Percentiles rank a stretch among this genome's conserved stretches.
Evolutionary conservation across 2,329 filamentous ascomycete genomes (phyloP).

Genomic region (Colletotrichum neosansevieriae): DNA sequence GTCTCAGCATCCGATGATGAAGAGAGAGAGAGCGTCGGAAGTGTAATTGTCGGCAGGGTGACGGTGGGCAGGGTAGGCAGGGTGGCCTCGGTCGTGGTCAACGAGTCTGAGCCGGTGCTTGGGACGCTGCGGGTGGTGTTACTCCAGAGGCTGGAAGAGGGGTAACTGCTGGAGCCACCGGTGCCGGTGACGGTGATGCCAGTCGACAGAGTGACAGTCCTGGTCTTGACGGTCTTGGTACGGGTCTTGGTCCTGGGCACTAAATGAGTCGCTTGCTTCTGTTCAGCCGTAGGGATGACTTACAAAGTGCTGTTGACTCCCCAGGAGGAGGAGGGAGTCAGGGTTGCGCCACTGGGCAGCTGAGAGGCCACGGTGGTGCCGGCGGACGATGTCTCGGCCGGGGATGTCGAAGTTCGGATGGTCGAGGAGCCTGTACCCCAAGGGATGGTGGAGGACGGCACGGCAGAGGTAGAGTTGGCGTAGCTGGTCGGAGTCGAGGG

Average conservation of each 20-base stretch:
- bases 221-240: not conserved
- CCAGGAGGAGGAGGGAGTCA: constrained; percentile 13
- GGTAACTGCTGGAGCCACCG: constrained; percentile 8
- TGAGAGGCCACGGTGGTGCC: constrained; percentile 16
- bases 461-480: constrained; percentile 16
- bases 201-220: not conserved
- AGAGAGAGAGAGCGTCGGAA: not conserved
- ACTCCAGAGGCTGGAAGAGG: constrained; percentile 21
- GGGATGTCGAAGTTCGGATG: not conserved
- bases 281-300: not conserved
- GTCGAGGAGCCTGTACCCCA: constrained; percentile 7
- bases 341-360: constrained; percentile 25
- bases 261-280: not conserved
- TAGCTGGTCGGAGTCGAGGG: not conserved
- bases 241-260: not conserved
- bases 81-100: constrained; percentile 6
- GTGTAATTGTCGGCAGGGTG: constrained; percentile 8
- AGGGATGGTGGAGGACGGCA: not conserved
- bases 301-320: constrained; percentile 20
- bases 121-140: constrained; percentile 19
- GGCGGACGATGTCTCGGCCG: not conserved
- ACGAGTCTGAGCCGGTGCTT: not conserved
- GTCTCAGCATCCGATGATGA: not conserved
- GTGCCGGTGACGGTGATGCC: constrained; percentile 12
- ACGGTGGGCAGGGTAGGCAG: constrained; percentile 6